Evolutionary conservation across 1,139 yeast genomes (phyloP), one percentile per base, ranked within the genome.

Genomic region (Blastobotrys serpentis): DNA sequence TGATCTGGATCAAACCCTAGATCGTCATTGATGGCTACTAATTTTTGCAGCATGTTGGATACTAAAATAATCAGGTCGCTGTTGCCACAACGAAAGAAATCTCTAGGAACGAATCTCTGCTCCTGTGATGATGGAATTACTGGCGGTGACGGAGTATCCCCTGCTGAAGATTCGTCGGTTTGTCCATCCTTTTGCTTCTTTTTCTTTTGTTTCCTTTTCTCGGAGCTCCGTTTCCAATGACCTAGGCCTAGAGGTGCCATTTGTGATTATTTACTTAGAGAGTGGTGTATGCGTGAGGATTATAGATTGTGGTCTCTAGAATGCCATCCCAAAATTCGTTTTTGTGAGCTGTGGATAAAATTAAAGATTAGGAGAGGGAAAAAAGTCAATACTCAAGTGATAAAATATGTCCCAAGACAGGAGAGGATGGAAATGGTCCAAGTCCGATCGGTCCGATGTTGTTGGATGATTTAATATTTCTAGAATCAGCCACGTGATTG

Each of bases 11-110:
- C 68, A 48, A 70, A 70, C 18, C 75, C 74, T 14, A 71, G 62
- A n/a, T 66, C 62, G 63, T 88, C 95, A 63, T 88, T 88, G 44
- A 86, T 71, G 19, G 73, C 68, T 29, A 86, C 85, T 25, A 88
- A 72, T 42, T 86, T 84, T 46, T 79, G 77, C 32, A 92, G 71
- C 95, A 90, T 88, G 49, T 96, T 72, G 1, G 95, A 74, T 25
- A 90, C 82, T 30, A 90, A 71, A 0, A 77, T 72, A 37, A 89
- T 81, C 41, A 92, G 69, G 57, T 86, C 92, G 36, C 80, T 79
- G 51, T 82, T 73, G 10, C 86, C 76, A 62, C 96, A 86, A 40
- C 79, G 74, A 58, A 81, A 79, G 65, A 81, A 87, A 50, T 78
- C 73, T 10, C 61, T 52, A 1, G 95, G 88, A 8, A 86, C 72